phyloP scores from a whole-genome alignment of 345 rosid genomes.

The Arabis hirsuta region DNA sequence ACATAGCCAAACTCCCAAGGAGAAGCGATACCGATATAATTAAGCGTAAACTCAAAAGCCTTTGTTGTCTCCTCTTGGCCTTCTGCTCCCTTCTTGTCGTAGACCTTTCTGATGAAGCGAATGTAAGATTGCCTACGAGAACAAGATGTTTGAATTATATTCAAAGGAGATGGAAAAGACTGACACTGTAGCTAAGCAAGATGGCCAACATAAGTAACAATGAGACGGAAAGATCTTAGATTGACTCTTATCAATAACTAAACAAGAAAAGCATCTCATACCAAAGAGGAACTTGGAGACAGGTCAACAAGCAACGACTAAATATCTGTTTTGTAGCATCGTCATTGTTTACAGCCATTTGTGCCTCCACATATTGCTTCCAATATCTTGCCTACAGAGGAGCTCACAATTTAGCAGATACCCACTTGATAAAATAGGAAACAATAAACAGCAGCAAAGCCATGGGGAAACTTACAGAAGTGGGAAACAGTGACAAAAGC shows the following conservation, averaged over 20 bases:
- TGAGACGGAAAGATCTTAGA: not conserved
- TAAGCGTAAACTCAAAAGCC: constrained; percentile 91
- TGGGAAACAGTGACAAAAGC: constrained; percentile 74
- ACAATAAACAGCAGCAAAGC: not conserved
- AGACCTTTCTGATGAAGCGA: constrained; percentile 87
- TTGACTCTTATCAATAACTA: constrained; percentile 11
- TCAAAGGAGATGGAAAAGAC: constrained; percentile 19
- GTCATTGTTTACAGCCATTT: constrained; percentile 81
- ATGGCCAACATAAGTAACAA: not conserved
- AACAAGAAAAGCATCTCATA: constrained; percentile 40
- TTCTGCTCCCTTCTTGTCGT: constrained; percentile 86
- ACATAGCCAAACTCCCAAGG: constrained; percentile 14
- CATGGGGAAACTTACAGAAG: constrained; percentile 69
- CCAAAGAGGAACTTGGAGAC: constrained; percentile 97
- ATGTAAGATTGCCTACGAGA: constrained; percentile 84
- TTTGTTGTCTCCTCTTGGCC: constrained; percentile 93
- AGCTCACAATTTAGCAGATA: constrained; percentile 25
- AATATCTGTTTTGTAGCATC: constrained; percentile 93
- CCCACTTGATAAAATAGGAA: not conserved
- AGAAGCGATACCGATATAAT: constrained; percentile 71
- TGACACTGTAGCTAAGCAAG: constrained; percentile 16
- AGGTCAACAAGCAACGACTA: constrained; percentile 88
- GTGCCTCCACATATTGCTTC: constrained; percentile 96
- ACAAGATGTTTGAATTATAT: constrained; percentile 17
- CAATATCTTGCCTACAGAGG: constrained; percentile 80